These are phyloP conservation scores for Wallacemonas sp. DNA, from an alignment of 208 protist genomes.

Conservation along the genomic window DNA sequence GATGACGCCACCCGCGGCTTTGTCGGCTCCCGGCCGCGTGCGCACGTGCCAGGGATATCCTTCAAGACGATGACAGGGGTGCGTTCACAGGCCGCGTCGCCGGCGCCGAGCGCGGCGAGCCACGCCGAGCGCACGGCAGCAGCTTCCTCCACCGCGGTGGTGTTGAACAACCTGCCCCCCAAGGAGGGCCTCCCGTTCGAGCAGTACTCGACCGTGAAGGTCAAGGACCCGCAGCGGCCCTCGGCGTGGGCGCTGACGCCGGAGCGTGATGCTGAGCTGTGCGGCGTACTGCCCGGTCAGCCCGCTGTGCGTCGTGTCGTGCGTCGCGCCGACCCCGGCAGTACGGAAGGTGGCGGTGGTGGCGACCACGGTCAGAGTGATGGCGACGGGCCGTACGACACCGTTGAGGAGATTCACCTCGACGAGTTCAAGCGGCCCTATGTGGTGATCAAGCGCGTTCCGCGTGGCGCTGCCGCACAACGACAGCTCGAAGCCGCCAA, in stretches of 20 bases:
- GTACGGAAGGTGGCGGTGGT: conserved; percentile 4
- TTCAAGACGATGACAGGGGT: conserved; percentile 35
- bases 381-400: conserved; percentile 1
- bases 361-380: neutral
- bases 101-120: neutral
- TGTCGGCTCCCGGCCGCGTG: conserved; percentile 26
- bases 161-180: conserved; percentile 19
- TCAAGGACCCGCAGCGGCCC: conserved; percentile 53
- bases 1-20: conserved; percentile 18
- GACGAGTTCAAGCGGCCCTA: conserved; percentile 76
- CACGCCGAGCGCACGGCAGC: neutral
- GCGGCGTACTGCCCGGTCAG: conserved; percentile 28
- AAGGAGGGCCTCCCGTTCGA: conserved; percentile 34
- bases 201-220: conserved; percentile 51
- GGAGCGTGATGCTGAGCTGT: conserved; percentile 7
- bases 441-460: conserved; percentile 60
- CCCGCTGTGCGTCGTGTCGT: conserved; percentile 26
- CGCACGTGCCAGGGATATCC: conserved; percentile 33
- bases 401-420: conserved; percentile 71
- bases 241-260: conserved; percentile 78
- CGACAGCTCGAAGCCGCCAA: conserved; percentile 45
- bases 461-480: conserved; percentile 32
- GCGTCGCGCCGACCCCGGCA: neutral
- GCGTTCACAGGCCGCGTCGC: conserved; percentile 14
- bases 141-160: neutral